These are phyloP conservation scores for Stenocarpella maydis DNA, from an alignment of 2,329 filamentous ascomycete species.

Conservation along the genomic window DNA sequence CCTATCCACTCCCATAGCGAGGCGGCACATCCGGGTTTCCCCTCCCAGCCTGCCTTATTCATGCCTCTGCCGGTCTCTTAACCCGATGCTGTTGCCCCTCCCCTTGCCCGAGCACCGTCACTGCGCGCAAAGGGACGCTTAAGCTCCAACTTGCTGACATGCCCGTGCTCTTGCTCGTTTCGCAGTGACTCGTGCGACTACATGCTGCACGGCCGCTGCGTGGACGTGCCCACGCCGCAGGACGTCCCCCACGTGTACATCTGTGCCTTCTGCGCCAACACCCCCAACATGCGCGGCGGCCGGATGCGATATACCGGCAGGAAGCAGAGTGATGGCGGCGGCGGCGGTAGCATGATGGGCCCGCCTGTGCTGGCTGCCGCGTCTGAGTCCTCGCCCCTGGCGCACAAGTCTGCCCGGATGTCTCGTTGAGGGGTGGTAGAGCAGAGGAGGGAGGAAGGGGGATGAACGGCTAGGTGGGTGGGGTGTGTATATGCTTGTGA, in stretches of 20 bases:
- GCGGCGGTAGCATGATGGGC: constrained; percentile 34
- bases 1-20: background rate
- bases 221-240: constrained; percentile 62
- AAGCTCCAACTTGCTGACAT: constrained; percentile 27
- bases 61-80: background rate
- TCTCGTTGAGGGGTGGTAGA: constrained; percentile 48
- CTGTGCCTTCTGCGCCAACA: constrained; percentile 69
- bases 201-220: constrained; percentile 70
- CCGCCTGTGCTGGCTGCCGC: constrained; percentile 39
- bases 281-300: constrained; percentile 60
- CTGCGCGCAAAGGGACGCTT: background rate
- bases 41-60: background rate
- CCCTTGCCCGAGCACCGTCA: background rate
- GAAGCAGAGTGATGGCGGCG: constrained; percentile 22
- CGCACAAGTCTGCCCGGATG: constrained; percentile 55
- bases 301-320: constrained; percentile 55
- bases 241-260: constrained; percentile 67
- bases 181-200: constrained; percentile 70
- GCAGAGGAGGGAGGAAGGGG: background rate
- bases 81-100: no score
- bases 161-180: background rate
- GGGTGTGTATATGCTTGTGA: background rate
- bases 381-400: constrained; percentile 49
- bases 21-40: background rate
- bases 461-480: background rate